Conservation (phyloP, 169 alveolate species). For the Cryptosporidium andersoni region DNA sequence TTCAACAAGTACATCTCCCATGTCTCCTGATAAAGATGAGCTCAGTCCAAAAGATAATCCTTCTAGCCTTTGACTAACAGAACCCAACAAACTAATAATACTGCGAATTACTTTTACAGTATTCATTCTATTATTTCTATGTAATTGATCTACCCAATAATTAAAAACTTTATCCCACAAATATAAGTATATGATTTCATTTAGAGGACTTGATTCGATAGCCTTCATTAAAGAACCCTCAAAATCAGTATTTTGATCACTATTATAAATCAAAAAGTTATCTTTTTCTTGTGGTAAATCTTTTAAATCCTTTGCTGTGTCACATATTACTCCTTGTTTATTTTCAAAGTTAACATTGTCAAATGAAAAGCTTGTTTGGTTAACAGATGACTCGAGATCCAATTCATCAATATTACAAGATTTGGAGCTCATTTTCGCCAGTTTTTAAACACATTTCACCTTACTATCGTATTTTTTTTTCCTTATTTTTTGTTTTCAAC, state of each 20-base stretch:
- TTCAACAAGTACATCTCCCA: slow-evolving; percentile 62
- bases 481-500: no score
- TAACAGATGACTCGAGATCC: no score
- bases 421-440: no score
- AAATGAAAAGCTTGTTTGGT: no score
- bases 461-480: no score
- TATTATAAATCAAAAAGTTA: not conserved
- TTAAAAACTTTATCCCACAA: slow-evolving; percentile 51
- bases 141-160: slow-evolving; percentile 49
- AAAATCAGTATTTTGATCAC: slow-evolving; percentile 4
- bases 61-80: slow-evolving; percentile 17
- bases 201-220: slow-evolving; percentile 10
- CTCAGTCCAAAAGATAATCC: slow-evolving; percentile 19
- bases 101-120: not conserved
- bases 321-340: no score
- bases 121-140: slow-evolving; percentile 2
- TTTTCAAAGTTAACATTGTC: no score
- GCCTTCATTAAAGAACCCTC: slow-evolving; percentile 18
- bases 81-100: slow-evolving; percentile 16
- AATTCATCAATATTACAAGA: no score
- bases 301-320: no score
- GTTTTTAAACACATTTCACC: no score
- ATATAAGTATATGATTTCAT: slow-evolving; percentile 39
- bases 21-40: slow-evolving; percentile 17
- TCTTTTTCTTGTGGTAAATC: no score